Percentiles rank a stretch among this genome's conserved stretches.
Conservation (phyloP, 192 early-diverging fungal genomes). For the Tieghemiomyces parasiticus region DNA sequence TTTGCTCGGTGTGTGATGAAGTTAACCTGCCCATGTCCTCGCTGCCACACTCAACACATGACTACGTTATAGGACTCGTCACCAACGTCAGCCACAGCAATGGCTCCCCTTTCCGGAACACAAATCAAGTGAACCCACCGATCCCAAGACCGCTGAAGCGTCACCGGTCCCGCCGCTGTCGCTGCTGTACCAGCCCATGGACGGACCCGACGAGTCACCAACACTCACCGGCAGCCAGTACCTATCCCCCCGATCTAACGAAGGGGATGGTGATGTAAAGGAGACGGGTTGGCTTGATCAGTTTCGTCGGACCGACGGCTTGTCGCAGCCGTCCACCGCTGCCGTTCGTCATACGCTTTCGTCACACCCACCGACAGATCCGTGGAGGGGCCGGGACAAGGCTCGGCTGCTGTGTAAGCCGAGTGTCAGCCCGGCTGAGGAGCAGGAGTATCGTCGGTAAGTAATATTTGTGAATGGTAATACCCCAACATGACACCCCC, state of each 20-base stretch:
- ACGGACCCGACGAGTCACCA: neutral
- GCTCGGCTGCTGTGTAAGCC: slow-evolving; percentile 22
- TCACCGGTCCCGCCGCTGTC: neutral
- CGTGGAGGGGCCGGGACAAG: slow-evolving; percentile 15
- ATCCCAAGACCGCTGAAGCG: slow-evolving; percentile 9
- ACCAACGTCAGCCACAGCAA: neutral
- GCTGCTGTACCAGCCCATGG: neutral
- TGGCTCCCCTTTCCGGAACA: slow-evolving; percentile 1
- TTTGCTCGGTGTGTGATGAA: neutral
- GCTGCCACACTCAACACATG: neutral
- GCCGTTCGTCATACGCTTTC: neutral
- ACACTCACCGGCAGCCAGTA: neutral
- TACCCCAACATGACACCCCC: too few relatives aligned
- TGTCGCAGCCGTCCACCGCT: neutral
- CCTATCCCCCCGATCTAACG: slow-evolving; percentile 14
- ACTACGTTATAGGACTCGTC: neutral
- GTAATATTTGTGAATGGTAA: slow-evolving; percentile 13
- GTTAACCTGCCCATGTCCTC: neutral
- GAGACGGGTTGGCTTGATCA: slow-evolving; percentile 16
- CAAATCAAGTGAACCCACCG: neutral
- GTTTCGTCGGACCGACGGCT: neutral
- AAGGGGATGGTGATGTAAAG: too few relatives aligned
- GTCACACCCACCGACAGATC: too few relatives aligned
- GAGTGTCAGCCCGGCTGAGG: slow-evolving; percentile 26
- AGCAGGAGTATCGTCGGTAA: slow-evolving; percentile 44